phyloP scores from a whole-genome alignment of 2,329 filamentous ascomycete species.

The Nigrospora osmanthi region DNA sequence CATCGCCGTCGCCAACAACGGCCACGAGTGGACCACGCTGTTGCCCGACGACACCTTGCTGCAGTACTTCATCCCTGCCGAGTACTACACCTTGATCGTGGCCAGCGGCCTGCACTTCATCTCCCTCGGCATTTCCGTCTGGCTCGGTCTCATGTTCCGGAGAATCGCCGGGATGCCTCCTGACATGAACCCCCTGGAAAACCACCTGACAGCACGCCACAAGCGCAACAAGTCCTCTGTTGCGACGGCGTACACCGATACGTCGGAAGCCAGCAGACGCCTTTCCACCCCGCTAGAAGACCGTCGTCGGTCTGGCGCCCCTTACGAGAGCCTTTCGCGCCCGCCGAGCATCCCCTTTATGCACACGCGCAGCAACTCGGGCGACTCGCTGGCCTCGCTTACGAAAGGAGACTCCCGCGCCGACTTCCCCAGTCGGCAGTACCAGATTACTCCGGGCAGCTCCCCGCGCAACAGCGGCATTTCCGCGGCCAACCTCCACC shows the following conservation, averaged over 20 bases:
- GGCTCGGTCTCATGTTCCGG: slow-evolving; percentile 70
- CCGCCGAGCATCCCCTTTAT: slow-evolving; percentile 66
- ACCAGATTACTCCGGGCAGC: slow-evolving; percentile 38
- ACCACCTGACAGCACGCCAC: slow-evolving; percentile 74
- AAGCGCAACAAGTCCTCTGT: slow-evolving; percentile 64
- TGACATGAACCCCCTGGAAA: slow-evolving; percentile 91
- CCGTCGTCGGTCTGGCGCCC: slow-evolving; percentile 32
- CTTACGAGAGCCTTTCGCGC: slow-evolving; percentile 35
- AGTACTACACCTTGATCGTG: slow-evolving; percentile 60
- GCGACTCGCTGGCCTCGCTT: slow-evolving; percentile 41
- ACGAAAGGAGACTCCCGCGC: slow-evolving; percentile 42
- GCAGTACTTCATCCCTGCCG: slow-evolving; percentile 53
- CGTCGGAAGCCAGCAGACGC: slow-evolving; percentile 50
- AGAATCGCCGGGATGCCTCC: slow-evolving; percentile 77
- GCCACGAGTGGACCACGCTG: slow-evolving; percentile 57
- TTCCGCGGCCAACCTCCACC: slow-evolving; percentile 37
- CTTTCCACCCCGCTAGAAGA: slow-evolving; percentile 37
- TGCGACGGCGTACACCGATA: slow-evolving; percentile 32
- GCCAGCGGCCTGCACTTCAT: slow-evolving; percentile 62
- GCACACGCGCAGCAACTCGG: slow-evolving; percentile 63
- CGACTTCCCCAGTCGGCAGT: slow-evolving; percentile 48
- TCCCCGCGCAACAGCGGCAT: slow-evolving; percentile 34
- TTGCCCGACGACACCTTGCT: slow-evolving; percentile 49
- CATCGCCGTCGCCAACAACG: slow-evolving; percentile 35
- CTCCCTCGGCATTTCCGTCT: slow-evolving; percentile 64